Evolutionary conservation across 257 asterid genomes (phyloP).

Genomic region (Nicotiana benthamiana): DNA sequence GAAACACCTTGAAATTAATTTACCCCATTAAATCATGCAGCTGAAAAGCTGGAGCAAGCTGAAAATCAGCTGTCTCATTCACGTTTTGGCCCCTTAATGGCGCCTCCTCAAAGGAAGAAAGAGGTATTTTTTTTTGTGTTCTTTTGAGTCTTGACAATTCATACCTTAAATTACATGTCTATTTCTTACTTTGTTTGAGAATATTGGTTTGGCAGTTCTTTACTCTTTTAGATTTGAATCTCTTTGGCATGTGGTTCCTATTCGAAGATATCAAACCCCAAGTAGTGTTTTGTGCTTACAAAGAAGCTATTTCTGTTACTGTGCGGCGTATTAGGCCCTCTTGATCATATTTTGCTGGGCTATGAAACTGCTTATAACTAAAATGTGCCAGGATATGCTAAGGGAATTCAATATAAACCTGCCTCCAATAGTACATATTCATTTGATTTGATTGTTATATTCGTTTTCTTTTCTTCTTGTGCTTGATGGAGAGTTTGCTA

Average conservation of each 20-base stretch:
- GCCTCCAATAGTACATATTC: not conserved
- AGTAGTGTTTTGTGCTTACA: not conserved
- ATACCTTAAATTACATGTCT: not conserved
- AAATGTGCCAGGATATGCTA: not conserved
- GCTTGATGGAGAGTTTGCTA: not conserved
- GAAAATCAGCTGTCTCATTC: constrained; percentile 88
- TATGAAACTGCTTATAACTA: not conserved
- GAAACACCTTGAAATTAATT: not conserved
- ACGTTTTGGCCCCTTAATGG: constrained; percentile 65
- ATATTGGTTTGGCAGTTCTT: not conserved
- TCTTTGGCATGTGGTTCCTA: not conserved
- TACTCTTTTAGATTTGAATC: not conserved
- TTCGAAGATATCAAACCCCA: not conserved
- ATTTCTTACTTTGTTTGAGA: not conserved
- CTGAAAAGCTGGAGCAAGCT: constrained; percentile 97
- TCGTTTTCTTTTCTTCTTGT: not conserved
- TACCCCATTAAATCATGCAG: constrained; percentile 31
- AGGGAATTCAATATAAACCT: not conserved
- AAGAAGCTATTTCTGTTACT: not conserved
- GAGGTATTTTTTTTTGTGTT: constrained; percentile 42
- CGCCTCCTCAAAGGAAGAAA: constrained; percentile 76
- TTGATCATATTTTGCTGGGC: not conserved
- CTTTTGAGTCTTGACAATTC: not conserved
- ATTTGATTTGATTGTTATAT: not conserved
- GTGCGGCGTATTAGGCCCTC: not conserved